A percentile compares a stretch with the other conserved stretches of the same genome.
Conservation (phyloP, 495 filamentous ascomycete genomes). For the Hypoxylon trugodes region DNA sequence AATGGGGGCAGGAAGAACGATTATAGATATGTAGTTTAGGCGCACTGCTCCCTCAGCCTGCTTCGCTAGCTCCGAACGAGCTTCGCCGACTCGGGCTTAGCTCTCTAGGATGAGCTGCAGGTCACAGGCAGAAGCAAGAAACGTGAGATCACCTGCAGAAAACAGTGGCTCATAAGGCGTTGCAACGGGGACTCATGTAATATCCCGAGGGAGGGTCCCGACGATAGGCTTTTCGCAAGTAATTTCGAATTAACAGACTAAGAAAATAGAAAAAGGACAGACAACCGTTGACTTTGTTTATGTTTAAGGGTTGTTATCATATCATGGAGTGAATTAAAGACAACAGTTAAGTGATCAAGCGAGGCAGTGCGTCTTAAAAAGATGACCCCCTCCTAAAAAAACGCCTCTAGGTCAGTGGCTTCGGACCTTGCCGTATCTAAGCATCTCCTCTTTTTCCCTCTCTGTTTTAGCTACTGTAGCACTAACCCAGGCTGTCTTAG, state of each 20-base stretch:
- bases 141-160: background rate
- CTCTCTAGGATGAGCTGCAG: slow-evolving; percentile 8
- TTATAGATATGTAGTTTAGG: slow-evolving; percentile 23
- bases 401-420: slow-evolving; percentile 30
- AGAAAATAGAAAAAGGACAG: background rate
- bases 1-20: background rate
- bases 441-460: background rate
- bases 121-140: background rate
- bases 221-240: background rate
- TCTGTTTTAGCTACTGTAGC: slow-evolving; percentile 7
- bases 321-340: slow-evolving; percentile 21
- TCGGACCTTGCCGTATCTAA: slow-evolving; percentile 35
- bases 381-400: slow-evolving; percentile 20
- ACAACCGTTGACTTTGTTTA: slow-evolving; percentile 5
- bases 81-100: slow-evolving; percentile 25
- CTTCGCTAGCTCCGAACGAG: slow-evolving; percentile 9
- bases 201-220: background rate
- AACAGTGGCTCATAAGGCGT: background rate
- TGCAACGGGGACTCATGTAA: slow-evolving; percentile 11
- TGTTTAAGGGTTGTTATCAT: no score
- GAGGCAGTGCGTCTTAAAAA: slow-evolving; percentile 36
- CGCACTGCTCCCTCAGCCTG: slow-evolving; percentile 19
- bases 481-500: slow-evolving; percentile 25
- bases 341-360: slow-evolving; percentile 36
- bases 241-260: background rate